Base-by-base conservation (phyloP, 2,329 filamentous ascomycete species). In the Paracoccidioides lutzii region DNA sequence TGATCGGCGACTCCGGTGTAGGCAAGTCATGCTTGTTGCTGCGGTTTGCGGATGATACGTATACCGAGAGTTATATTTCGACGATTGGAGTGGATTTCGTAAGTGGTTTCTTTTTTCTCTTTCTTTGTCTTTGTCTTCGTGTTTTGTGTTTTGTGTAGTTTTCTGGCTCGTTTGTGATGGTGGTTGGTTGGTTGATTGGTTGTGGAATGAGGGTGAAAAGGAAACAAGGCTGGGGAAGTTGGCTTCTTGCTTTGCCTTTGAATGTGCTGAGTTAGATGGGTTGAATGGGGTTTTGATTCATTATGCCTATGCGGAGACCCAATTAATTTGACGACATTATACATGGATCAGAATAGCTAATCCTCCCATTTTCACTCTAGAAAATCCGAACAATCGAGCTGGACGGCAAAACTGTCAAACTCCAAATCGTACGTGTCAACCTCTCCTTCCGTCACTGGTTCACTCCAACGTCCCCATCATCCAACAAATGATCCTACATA, bases 311-410 rank as follows among this genome's bases (percentile, higher is more conserved):
- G n/a, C n/a, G n/a, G n/a, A n/a, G n/a, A n/a, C n/a, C n/a, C n/a
- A n/a, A n/a, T n/a, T n/a, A n/a, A 15, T 12, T 32, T 30, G 43
- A 22, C 49, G 38, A 54, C 49, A 50, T 54, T 33, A 51, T 35
- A 5, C 44, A 46, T 35, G 44, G 9, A 6, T 9, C 50, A 12
- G 6, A 37, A 35, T 57, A n/a, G 38, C 56, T 60, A 45, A 60
- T 51, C 5, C 4, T 28, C 15, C 40, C n/a, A n/a, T 28, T 44
- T 12, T 33, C n/a, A 14, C 38, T 10, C 10, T 54, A 96, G 90
- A 98, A 98, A 94, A 98, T 98, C 80, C 86, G 93, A 74, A 98
- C 93, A 62, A 97, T 97, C 77, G 93, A 98, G 76, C 86, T 97
- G 68, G 93, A 98, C 76, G 90, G 90, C 76, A 98, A 98, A 85